A percentile compares a stretch with the other conserved stretches of the same genome.
These are phyloP conservation scores for Acrocalymma vagum DNA, from an alignment of 2,329 filamentous ascomycete species.

Conservation along the genomic window DNA sequence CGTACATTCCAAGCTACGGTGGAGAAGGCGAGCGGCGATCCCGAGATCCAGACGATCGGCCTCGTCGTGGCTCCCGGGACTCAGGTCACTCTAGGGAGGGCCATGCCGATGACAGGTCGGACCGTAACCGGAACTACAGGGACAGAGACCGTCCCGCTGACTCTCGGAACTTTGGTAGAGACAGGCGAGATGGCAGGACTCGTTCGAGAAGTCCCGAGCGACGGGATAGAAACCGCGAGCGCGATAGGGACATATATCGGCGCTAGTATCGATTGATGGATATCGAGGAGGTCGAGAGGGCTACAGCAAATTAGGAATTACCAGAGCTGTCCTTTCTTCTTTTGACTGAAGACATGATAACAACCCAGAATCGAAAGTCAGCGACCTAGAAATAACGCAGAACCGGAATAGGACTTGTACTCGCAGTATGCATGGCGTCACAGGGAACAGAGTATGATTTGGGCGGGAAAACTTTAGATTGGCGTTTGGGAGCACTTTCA, in stretches of 20 bases:
- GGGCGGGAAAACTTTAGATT: not conserved
- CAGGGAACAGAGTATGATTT: not conserved
- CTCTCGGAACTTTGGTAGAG: constrained; percentile 32
- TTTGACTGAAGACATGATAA: no score
- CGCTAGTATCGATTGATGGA: no score
- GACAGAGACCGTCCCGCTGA: constrained; percentile 33
- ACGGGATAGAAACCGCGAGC: constrained; percentile 31
- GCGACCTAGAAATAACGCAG: no score
- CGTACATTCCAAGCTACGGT: constrained; percentile 55
- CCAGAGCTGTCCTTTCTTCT: no score
- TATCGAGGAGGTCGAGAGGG: no score
- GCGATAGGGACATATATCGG: constrained; percentile 40
- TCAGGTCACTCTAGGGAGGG: constrained; percentile 46
- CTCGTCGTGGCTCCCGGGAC: constrained; percentile 41
- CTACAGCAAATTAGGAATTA: no score
- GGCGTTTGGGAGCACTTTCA: not conserved
- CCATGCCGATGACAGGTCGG: constrained; percentile 32
- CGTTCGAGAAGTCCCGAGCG: constrained; percentile 47
- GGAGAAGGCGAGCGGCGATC: constrained; percentile 38
- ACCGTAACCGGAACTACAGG: constrained; percentile 35
- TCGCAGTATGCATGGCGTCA: not conserved
- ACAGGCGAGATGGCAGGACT: constrained; percentile 40
- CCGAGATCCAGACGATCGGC: constrained; percentile 44
- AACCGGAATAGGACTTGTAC: not conserved
- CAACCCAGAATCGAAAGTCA: no score